Evolutionary conservation across 192 early-diverging fungal species (phyloP).

Genomic region (Umbelopsis sp.): DNA sequence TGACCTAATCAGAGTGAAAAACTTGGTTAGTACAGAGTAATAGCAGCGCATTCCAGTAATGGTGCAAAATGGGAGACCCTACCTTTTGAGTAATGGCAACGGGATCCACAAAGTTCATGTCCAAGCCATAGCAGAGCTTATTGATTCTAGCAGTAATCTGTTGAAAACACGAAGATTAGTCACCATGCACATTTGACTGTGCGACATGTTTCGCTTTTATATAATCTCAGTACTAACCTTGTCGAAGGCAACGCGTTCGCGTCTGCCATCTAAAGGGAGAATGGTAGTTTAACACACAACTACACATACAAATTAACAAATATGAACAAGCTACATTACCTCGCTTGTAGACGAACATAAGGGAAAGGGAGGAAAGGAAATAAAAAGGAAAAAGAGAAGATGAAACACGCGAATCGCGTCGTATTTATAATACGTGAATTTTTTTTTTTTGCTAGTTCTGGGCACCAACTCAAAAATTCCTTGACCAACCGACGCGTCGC

Average conservation of each 20-base stretch:
- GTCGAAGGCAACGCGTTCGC: slow-evolving; percentile 95
- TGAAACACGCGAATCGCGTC: slow-evolving; percentile 10
- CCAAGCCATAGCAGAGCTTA: slow-evolving; percentile 96
- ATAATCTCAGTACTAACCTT: slow-evolving; percentile 59
- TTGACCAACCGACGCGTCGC: no score
- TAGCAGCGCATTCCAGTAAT: neutral
- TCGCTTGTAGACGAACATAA: slow-evolving; percentile 48
- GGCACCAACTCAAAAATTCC: no score
- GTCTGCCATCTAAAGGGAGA: slow-evolving; percentile 70
- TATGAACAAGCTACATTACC: slow-evolving; percentile 19
- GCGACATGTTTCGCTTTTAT: neutral
- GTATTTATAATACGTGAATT: neutral
- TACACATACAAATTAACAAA: neutral
- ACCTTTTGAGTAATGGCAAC: slow-evolving; percentile 95
- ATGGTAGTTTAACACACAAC: neutral
- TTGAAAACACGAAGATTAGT: neutral
- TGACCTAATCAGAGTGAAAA: slow-evolving; percentile 54
- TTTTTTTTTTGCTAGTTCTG: neutral
- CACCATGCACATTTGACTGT: neutral
- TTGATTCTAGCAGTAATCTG: slow-evolving; percentile 87
- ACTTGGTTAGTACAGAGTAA: neutral
- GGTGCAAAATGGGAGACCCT: slow-evolving; percentile 30
- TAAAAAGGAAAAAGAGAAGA: slow-evolving; percentile 6
- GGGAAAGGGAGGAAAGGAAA: neutral
- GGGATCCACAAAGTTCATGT: slow-evolving; percentile 95